Base-by-base conservation (phyloP, 148 eudicot species). In the Spergularia bocconei region DNA sequence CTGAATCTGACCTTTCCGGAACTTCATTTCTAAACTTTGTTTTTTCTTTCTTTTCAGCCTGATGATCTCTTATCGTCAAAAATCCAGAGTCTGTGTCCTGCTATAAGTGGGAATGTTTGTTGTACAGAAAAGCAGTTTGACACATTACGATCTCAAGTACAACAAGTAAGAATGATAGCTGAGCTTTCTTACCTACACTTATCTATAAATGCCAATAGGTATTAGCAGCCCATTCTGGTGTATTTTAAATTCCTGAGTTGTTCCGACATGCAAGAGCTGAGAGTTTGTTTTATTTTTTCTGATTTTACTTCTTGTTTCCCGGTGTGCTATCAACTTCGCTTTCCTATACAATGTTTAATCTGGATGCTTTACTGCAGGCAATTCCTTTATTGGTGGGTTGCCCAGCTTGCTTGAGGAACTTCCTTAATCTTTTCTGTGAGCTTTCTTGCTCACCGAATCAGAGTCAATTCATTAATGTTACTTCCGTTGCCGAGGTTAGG, bases 391-490 rank as follows among this genome's bases (percentile, higher is more conserved):
- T 89, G 64, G 90, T 89, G 38, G 86, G 92, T 67, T 89, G 92
- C 76, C 92, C 92, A 69, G 88, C 92, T 77, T 89, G 92, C 88
- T 82, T 89, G 72, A 87, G 92, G 83, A 89, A 87, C 83, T 89
- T 89, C 75, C 80, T 89, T 60, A 89, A 89, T 87, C 85, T 89
- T 80, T 87, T 89, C 77, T 89, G 92, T 70, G 90, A 89, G 79
- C 84, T 87, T 74, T 85, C 92, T n/a, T 89, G 92, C 84, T 89
- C 92, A 53, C 90, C 92, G 75, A 85, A 89, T 75, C 92, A 89
- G 83, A 87, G 92, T 75, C 80, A 74, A 60, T 89, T 87, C 79
- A 87, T 89, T 39, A 87, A 89, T 80, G 92, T 89, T 59, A 80
- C 92, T 70, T 87, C 92, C 75, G 73, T 75, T 71, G 71, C 78